phyloP scores from a whole-genome alignment of 108 stramenopile genomes.

The Aurantiochytrium sp. region DNA sequence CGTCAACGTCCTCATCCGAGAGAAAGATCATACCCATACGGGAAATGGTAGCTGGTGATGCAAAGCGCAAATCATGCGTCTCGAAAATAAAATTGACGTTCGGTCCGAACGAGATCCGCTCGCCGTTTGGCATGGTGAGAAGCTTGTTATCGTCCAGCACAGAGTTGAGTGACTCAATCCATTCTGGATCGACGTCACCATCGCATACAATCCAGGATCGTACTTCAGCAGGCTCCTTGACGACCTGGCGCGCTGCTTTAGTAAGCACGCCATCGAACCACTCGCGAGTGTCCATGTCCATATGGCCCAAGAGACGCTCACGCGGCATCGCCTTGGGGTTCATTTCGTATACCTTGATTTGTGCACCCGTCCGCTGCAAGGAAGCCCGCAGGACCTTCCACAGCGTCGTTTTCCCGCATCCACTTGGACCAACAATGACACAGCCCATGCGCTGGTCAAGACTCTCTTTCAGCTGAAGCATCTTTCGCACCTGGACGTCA shows the following conservation, averaged over 20 bases:
- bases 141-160: constrained; percentile 64
- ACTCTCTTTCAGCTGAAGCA: constrained; percentile 60
- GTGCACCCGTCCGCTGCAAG: constrained; percentile 37
- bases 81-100: constrained; percentile 65
- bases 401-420: constrained; percentile 57
- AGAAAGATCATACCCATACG: constrained; percentile 65
- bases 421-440: constrained; percentile 55
- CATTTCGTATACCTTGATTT: constrained; percentile 37
- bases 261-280: constrained; percentile 62
- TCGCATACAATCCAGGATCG: constrained; percentile 47
- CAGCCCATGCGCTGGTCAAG: constrained; percentile 64
- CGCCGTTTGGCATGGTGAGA: constrained; percentile 61
- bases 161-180: constrained; percentile 56
- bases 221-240: constrained; percentile 45
- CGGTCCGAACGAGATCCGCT: constrained; percentile 54
- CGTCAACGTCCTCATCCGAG: constrained; percentile 56
- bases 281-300: constrained; percentile 63
- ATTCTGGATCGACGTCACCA: constrained; percentile 48
- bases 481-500: constrained; percentile 50
- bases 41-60: constrained; percentile 56
- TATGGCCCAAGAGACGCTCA: constrained; percentile 49
- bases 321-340: constrained; percentile 65
- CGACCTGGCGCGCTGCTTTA: constrained; percentile 48
- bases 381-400: constrained; percentile 41
- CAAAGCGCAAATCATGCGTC: constrained; percentile 56